phyloP scores from a whole-genome alignment of 768 basidiomycete genomes.

The Neoboletus brunneissimus region DNA sequence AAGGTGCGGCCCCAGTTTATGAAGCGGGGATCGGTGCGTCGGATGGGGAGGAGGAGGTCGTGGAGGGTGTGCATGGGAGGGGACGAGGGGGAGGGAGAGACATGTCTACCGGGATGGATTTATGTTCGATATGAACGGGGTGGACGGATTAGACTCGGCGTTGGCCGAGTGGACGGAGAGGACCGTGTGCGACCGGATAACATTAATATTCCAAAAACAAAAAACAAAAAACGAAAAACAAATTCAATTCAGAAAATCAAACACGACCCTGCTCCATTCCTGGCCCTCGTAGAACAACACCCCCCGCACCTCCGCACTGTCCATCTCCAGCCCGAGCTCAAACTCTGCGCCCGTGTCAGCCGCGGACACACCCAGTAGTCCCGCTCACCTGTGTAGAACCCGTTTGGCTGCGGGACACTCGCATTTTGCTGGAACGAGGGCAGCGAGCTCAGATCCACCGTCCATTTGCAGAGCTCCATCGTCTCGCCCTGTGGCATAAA shows the following conservation, averaged over 20 bases:
- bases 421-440: slow-evolving; percentile 78
- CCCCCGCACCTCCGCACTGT: slow-evolving; percentile 85
- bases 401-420: slow-evolving; percentile 48
- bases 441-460: slow-evolving; percentile 73
- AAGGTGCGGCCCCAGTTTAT: slow-evolving; percentile 88
- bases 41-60: slow-evolving; percentile 16
- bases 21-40: slow-evolving; percentile 45
- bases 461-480: slow-evolving; percentile 80
- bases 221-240: neutral
- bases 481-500: slow-evolving; percentile 54
- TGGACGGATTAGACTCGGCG: neutral
- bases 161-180: neutral
- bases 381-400: slow-evolving; percentile 72
- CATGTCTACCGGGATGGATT: neutral
- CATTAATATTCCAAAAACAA: neutral
- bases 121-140: neutral
- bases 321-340: slow-evolving; percentile 78
- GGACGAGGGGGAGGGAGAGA: neutral
- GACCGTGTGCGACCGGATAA: neutral
- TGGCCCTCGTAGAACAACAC: slow-evolving; percentile 69
- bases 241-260: slow-evolving; percentile 43
- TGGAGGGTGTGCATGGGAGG: slow-evolving; percentile 24
- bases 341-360: slow-evolving; percentile 51
- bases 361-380: neutral
- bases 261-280: slow-evolving; percentile 77